These are phyloP conservation scores for Aspergillus texensis DNA, from an alignment of 2,329 filamentous ascomycete genomes.

Conservation along the genomic window DNA sequence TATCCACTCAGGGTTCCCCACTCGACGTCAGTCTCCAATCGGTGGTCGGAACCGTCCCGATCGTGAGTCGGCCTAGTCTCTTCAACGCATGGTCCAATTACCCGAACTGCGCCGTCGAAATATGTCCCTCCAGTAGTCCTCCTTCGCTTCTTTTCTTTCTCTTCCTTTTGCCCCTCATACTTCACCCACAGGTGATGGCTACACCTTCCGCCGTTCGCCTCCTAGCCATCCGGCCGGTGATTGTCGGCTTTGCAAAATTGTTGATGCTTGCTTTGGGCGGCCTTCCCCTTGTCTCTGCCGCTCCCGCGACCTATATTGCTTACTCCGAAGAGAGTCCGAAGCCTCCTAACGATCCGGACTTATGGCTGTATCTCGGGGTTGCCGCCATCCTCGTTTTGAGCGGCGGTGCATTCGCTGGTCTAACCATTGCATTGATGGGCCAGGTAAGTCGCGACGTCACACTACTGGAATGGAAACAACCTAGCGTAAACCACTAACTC, in stretches of 20 bases:
- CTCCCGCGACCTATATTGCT: constrained; percentile 32
- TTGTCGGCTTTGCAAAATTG: constrained; percentile 46
- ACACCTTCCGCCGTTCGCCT: constrained; percentile 31
- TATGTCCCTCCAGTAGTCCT: constrained; percentile 16
- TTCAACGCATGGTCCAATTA: not conserved
- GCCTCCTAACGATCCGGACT: constrained; percentile 61
- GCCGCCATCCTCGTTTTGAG: constrained; percentile 81
- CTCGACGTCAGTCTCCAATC: constrained; percentile 8
- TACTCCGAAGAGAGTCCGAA: constrained; percentile 47
- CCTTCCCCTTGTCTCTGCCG: constrained; percentile 42
- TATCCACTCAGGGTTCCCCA: not conserved
- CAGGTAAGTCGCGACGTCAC: constrained; percentile 45
- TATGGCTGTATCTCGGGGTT: constrained; percentile 80
- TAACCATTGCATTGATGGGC: constrained; percentile 72
- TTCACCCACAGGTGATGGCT: constrained; percentile 29
- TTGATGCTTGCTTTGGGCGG: constrained; percentile 40
- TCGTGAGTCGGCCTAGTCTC: not conserved
- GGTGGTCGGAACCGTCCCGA: not conserved
- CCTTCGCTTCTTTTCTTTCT: constrained; percentile 3
- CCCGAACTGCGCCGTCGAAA: constrained; percentile 9
- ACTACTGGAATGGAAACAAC: not conserved
- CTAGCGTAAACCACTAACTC: not conserved
- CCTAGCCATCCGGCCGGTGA: constrained; percentile 40
- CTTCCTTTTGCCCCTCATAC: constrained; percentile 6
- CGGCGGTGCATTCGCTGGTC: constrained; percentile 89